Evolutionary conservation across 1,284 basidiomycete genomes (phyloP), one percentile per base, ranked within the genome.

Genomic region (Phellinidium pouzarii): DNA sequence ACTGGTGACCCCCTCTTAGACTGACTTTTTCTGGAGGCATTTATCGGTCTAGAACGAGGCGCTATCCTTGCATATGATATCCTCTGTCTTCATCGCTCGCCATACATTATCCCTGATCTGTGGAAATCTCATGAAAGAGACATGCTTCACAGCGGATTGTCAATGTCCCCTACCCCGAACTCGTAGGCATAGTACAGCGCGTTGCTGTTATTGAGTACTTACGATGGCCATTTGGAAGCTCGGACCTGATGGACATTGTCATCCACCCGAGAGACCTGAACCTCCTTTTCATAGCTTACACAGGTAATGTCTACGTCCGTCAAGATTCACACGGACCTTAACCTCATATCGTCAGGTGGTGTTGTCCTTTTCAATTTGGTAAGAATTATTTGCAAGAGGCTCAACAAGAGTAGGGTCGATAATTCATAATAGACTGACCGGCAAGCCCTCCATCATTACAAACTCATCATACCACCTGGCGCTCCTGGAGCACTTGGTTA

Each of bases 191-290:
- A 12, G 37, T 9, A 25, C 14, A 12, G 14, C 26, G 27, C 11
- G 19, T 44, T 44, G 2, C 42, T 17, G n/a, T 17, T 23, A 19
- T 12, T 25, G 23, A 19, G 3, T 7, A 20, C 11, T 41, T 3
- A 26, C 7, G 31, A 22, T 44, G 37, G 37, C n/a, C 38, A 17
- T 29, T 46, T 38, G 12, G 12, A 50, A 46, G 48, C 6, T 40
- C 53, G 26, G 41, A 50, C 7, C 12, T 50, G 14, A 41, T 87
- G 8, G 88, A 90, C 53, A 64, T 82, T 12, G 74, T 84, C 4
- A 69, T 82, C 17, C 90, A 94, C 66, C 93, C 93, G 1, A 74
- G 88, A 52, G 82, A 95, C 63, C 66, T 94, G 38, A 90, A 91
- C 64, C 72, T 86, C 17, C 61, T 94, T 6, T 83, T 95, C 46